phyloP scores from a whole-genome alignment of 2,329 filamentous ascomycete genomes.

The Fusarium duplospermum region DNA sequence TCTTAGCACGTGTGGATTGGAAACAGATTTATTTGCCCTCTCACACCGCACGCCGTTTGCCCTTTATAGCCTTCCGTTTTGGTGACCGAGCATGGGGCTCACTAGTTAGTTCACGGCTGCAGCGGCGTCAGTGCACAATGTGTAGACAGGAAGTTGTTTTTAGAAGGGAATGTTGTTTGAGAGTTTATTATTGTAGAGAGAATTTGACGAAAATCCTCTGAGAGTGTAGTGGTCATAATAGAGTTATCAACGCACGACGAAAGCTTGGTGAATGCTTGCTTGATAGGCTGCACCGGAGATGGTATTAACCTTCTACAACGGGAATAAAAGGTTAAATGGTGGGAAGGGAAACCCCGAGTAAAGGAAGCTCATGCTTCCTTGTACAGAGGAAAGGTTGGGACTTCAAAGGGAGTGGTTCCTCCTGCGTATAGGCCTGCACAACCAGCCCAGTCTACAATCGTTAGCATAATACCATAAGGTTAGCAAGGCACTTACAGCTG shows the following conservation, averaged over 20 bases:
- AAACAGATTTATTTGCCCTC: background rate
- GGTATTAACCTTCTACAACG: background rate
- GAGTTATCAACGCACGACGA: background rate
- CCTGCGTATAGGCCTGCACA: slow-evolving; percentile 21
- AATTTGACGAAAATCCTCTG: background rate
- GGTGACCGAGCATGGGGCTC: background rate
- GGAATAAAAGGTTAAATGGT: background rate
- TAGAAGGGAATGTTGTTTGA: background rate
- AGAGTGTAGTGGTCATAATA: background rate
- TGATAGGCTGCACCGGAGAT: background rate
- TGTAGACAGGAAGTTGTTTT: background rate
- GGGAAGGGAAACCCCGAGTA: background rate
- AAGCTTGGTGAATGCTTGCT: background rate
- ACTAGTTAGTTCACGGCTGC: background rate
- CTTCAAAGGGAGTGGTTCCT: slow-evolving; percentile 16
- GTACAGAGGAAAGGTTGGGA: slow-evolving; percentile 8
- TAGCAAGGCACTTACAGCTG: background rate
- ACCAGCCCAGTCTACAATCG: slow-evolving; percentile 12
- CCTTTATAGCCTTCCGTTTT: background rate
- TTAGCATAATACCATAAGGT: background rate
- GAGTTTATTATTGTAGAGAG: background rate
- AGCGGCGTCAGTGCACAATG: background rate
- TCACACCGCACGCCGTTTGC: background rate
- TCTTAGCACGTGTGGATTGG: background rate
- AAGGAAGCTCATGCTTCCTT: slow-evolving; percentile 2